phyloP scores from a whole-genome alignment of 306 rosid species.

The Trifolium fragiferum region DNA sequence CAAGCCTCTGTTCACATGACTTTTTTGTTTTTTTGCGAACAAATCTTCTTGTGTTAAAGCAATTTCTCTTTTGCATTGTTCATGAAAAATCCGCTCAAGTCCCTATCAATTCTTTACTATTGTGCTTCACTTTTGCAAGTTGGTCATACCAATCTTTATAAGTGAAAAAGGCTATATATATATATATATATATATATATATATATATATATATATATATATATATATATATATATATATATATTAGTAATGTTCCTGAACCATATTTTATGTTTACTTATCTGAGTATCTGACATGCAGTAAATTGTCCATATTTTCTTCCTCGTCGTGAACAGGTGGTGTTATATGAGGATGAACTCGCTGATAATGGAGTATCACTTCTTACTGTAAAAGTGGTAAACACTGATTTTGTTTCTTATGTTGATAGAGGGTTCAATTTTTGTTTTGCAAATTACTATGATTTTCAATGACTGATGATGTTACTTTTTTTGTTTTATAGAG shows the following conservation, averaged over 20 bases:
- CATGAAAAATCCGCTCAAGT: slow-evolving; percentile 3
- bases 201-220: slow-evolving; percentile 22
- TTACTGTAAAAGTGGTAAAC: slow-evolving; percentile 95
- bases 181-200: slow-evolving; percentile 20
- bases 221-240: slow-evolving; percentile 22
- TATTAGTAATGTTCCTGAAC: slow-evolving; percentile 22
- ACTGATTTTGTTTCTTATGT: slow-evolving; percentile 37
- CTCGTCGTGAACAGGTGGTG: slow-evolving; percentile 71
- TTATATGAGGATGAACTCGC: slow-evolving; percentile 97
- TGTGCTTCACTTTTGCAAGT: slow-evolving; percentile 4
- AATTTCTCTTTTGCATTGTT: slow-evolving; percentile 23
- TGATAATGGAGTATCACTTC: slow-evolving; percentile 90
- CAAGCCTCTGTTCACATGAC: neutral
- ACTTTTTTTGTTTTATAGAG: slow-evolving; percentile 67
- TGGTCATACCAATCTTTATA: neutral
- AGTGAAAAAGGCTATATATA: slow-evolving; percentile 26
- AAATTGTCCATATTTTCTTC: slow-evolving; percentile 34
- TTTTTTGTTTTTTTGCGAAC: slow-evolving; percentile 1
- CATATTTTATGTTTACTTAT: slow-evolving; percentile 16
- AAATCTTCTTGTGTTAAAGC: slow-evolving; percentile 20
- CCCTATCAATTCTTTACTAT: slow-evolving; percentile 9
- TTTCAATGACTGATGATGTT: slow-evolving; percentile 41
- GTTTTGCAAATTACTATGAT: slow-evolving; percentile 31
- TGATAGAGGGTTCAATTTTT: slow-evolving; percentile 4
- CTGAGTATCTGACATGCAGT: slow-evolving; percentile 29